A percentile compares a stretch with the other conserved stretches of the same genome.
Evolutionary conservation across 2,329 filamentous ascomycete genomes (phyloP).

Genomic region (Lecanosticta acicola): DNA sequence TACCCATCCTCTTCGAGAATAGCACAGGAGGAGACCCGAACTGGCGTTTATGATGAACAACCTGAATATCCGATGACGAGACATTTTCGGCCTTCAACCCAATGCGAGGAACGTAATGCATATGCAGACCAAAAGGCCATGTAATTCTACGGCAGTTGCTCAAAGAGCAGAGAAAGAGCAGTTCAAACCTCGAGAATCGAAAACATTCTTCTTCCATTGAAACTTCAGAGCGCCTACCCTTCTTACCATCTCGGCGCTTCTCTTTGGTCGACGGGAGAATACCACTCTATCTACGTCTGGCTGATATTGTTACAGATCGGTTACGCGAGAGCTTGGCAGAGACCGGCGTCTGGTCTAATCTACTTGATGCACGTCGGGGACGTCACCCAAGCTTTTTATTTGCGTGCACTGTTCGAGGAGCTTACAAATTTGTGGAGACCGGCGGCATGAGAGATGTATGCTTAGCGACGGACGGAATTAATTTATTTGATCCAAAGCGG

Average conservation of each 20-base stretch:
- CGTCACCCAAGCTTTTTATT: slow-evolving; percentile 1
- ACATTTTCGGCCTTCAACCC: background rate
- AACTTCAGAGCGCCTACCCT: background rate
- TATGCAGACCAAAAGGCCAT: background rate
- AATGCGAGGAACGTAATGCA: background rate
- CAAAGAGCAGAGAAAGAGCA: slow-evolving; percentile 1
- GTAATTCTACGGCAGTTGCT: slow-evolving; percentile 3
- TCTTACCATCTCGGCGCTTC: background rate
- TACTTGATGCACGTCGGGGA: slow-evolving; percentile 1
- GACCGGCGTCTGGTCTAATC: slow-evolving; percentile 2
- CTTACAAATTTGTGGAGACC: slow-evolving; percentile 1
- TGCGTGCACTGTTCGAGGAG: background rate
- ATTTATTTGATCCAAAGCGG: background rate
- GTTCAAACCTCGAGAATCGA: too few species aligned
- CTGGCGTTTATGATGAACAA: background rate
- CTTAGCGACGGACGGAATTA: background rate
- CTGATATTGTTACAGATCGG: slow-evolving; percentile 5
- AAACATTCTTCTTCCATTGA: too few species aligned
- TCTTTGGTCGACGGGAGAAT: background rate
- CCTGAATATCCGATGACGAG: background rate
- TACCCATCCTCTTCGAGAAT: background rate
- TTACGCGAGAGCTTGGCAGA: slow-evolving; percentile 4
- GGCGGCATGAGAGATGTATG: background rate
- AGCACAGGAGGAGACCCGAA: background rate
- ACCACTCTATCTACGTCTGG: slow-evolving; percentile 3